Evolutionary conservation across 352 stramenopile species (phyloP), one percentile per base, ranked within the genome.

Genomic region (Pythium sp.): DNA sequence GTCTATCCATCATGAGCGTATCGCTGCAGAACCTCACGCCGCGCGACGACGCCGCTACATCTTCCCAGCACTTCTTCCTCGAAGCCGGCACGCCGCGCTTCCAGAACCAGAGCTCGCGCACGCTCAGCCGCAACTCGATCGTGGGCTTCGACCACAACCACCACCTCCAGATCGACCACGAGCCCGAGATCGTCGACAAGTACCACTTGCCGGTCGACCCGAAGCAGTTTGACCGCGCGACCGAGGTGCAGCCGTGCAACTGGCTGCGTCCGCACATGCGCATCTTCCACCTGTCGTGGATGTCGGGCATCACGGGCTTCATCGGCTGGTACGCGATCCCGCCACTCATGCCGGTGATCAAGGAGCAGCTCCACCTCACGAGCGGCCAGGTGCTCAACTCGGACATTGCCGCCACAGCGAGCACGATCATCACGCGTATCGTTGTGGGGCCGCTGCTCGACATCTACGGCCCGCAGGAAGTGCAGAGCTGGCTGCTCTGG

Each of bases 271-370:
- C 96, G 5, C 95, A 98, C 80, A 98, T 98, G 93, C 89, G 96
- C 65, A 92, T 92, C 47, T 98, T 99, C 78, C 93, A 98, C 77
- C 71, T 91, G 62, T 84, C 90, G 34, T 98, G 93, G 92, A 78
- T 98, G 26, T 92, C 81, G 51, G 97, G 94, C 70, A 98, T 98
- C 79, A 88, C 84, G 46, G 94, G 93, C 41, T 98, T 98, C 78
- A 82, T 98, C 73, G 92, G 94, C 64, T 98, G 93, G 92, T 98
- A 98, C 76, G 84, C 91, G 43, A 97, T 98, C 72, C 93, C 94
- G 2, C 96, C 96, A 20, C 87, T 99, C 56, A 91, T 99, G 64
- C 84, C 89, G 0, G 85, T 97, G 56, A 96, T 98, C 70, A 92
- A 92, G 72, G 76, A 82, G 9, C 81, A 92, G 51, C 74, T 99